Evolutionary conservation across 306 rosid species (phyloP).

Genomic region (Prunus dulcis): DNA sequence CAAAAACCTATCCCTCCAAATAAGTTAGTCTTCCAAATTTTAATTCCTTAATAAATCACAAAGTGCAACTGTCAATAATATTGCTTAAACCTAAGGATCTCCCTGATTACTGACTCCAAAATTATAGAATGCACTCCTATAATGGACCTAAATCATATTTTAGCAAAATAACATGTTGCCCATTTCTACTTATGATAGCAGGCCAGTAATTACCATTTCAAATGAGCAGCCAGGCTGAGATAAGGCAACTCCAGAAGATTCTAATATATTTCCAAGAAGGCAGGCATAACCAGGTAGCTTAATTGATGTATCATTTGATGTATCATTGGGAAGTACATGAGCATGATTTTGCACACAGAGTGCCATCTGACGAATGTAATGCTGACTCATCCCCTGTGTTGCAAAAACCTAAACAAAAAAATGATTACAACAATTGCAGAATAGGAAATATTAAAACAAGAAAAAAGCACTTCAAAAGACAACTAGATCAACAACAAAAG

Average conservation of each 20-base stretch:
- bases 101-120: neutral
- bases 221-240: constrained; percentile 79
- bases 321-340: constrained; percentile 65
- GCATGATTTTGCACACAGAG: constrained; percentile 57
- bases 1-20: neutral
- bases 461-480: neutral
- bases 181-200: neutral
- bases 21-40: neutral
- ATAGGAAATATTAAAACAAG: constrained; percentile 10
- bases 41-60: neutral
- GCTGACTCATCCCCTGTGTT: constrained; percentile 47
- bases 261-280: constrained; percentile 89
- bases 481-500: neutral
- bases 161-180: neutral
- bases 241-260: constrained; percentile 70
- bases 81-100: neutral
- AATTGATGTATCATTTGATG: constrained; percentile 62
- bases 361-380: constrained; percentile 82
- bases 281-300: constrained; percentile 90
- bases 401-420: constrained; percentile 56
- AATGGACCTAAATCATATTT: neutral
- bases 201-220: constrained; percentile 54
- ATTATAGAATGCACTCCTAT: neutral
- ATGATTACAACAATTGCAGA: constrained; percentile 15
- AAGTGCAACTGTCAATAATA: neutral